Conservation (phyloP, 129 eudicot genomes). For the Helichrysum umbraculigerum region DNA sequence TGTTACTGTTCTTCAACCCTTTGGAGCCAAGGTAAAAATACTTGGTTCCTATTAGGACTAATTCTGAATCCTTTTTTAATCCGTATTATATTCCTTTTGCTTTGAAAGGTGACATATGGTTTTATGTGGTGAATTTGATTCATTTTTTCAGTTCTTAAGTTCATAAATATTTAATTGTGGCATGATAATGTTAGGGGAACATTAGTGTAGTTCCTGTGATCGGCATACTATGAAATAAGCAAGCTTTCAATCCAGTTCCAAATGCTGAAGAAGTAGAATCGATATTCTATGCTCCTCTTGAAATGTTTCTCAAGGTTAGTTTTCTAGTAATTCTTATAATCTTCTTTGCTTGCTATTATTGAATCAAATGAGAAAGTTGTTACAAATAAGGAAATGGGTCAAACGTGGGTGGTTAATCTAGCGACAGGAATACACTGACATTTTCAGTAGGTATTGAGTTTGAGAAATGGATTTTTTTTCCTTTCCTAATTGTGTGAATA, state of each 20-base stretch:
- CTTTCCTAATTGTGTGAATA: no score
- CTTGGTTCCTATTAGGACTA: background rate
- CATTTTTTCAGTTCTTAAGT: background rate
- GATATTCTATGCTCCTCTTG: conserved; percentile 78
- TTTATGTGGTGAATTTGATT: background rate
- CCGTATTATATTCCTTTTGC: background rate
- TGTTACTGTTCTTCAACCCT: conserved; percentile 58
- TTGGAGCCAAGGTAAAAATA: background rate
- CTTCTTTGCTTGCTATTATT: background rate
- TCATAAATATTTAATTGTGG: background rate
- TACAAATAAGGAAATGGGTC: background rate
- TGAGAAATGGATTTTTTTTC: no score
- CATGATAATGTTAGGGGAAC: conserved; percentile 36
- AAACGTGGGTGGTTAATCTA: no score
- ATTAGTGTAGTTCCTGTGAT: conserved; percentile 63
- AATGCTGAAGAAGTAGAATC: conserved; percentile 79
- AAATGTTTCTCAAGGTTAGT: conserved; percentile 91
- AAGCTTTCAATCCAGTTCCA: conserved; percentile 50
- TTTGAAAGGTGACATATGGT: background rate
- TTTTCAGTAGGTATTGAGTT: no score
- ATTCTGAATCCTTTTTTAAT: background rate
- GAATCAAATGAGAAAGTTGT: background rate
- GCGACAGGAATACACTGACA: no score
- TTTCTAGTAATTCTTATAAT: background rate
- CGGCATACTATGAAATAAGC: conserved; percentile 56